A percentile compares a stretch with the other conserved stretches of the same genome.
These are phyloP conservation scores for Colletotrichum lentis DNA, from an alignment of 2,329 filamentous ascomycete species.

Conservation along the genomic window DNA sequence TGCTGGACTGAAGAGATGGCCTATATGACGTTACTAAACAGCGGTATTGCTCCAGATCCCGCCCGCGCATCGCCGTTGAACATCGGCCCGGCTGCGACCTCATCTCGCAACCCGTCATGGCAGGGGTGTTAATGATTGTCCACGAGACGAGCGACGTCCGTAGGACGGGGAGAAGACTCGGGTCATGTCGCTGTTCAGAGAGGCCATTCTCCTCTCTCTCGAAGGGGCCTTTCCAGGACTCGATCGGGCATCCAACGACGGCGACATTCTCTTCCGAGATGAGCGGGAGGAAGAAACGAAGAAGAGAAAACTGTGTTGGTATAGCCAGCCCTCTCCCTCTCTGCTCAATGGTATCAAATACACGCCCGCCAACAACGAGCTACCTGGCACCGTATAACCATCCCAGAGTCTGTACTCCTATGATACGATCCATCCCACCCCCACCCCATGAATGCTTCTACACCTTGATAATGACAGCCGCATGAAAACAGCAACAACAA, in stretches of 20 bases:
- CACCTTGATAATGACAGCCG: neutral
- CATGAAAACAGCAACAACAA: too few relatives aligned
- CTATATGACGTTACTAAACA: neutral
- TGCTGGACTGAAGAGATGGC: neutral
- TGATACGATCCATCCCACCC: neutral
- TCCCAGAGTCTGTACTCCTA: too few relatives aligned
- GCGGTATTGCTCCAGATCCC: slow-evolving; percentile 4
- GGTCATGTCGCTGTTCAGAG: neutral
- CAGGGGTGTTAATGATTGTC: neutral
- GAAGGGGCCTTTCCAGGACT: neutral
- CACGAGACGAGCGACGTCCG: neutral
- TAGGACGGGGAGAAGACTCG: neutral
- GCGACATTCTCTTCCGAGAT: neutral
- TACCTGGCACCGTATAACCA: neutral
- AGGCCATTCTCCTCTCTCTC: neutral
- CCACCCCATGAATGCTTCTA: neutral
- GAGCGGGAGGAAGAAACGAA: too few relatives aligned
- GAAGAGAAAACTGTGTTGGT: neutral
- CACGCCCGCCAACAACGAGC: neutral
- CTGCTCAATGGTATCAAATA: neutral
- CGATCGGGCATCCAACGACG: neutral
- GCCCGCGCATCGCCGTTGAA: slow-evolving; percentile 15
- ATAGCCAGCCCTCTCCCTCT: neutral
- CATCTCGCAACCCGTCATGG: slow-evolving; percentile 6
- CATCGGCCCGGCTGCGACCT: slow-evolving; percentile 16